Percentiles rank a stretch among this genome's conserved stretches.
Evolutionary conservation across 2,329 filamentous ascomycete genomes (phyloP).

Genomic region (Byssoonygena ceratinophila): DNA sequence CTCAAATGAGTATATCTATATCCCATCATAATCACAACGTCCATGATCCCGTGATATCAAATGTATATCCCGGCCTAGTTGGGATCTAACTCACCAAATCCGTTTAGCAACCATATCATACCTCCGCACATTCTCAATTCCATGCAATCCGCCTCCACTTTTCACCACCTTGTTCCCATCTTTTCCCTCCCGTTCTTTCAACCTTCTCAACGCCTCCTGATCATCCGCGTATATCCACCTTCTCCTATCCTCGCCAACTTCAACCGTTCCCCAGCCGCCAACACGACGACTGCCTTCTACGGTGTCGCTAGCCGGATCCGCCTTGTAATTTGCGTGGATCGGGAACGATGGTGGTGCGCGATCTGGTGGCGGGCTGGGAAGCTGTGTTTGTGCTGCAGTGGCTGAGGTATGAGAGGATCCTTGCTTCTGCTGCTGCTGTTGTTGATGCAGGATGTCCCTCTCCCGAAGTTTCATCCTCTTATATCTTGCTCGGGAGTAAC

Average conservation of each 20-base stretch:
- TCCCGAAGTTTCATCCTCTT: slow-evolving; percentile 66
- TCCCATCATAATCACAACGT: no score
- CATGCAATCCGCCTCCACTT: slow-evolving; percentile 45
- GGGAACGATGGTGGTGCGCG: slow-evolving; percentile 24
- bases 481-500: slow-evolving; percentile 69
- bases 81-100: slow-evolving; percentile 59
- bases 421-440: slow-evolving; percentile 10
- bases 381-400: slow-evolving; percentile 5
- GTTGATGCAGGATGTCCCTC: slow-evolving; percentile 19
- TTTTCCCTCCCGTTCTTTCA: slow-evolving; percentile 52
- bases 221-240: slow-evolving; percentile 82
- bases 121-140: slow-evolving; percentile 58
- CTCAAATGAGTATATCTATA: no score
- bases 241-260: slow-evolving; percentile 78
- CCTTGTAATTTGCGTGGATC: slow-evolving; percentile 37
- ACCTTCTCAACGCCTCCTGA: slow-evolving; percentile 54
- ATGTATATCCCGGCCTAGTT: not conserved
- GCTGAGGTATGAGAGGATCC: slow-evolving; percentile 1
- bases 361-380: slow-evolving; percentile 12
- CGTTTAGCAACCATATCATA: slow-evolving; percentile 96
- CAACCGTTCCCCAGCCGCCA: slow-evolving; percentile 74
- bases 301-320: slow-evolving; percentile 27
- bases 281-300: slow-evolving; percentile 64
- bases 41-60: not conserved
- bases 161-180: slow-evolving; percentile 46